phyloP scores from a whole-genome alignment of 2,329 filamentous ascomycete species.

The Onygenales sp. region DNA sequence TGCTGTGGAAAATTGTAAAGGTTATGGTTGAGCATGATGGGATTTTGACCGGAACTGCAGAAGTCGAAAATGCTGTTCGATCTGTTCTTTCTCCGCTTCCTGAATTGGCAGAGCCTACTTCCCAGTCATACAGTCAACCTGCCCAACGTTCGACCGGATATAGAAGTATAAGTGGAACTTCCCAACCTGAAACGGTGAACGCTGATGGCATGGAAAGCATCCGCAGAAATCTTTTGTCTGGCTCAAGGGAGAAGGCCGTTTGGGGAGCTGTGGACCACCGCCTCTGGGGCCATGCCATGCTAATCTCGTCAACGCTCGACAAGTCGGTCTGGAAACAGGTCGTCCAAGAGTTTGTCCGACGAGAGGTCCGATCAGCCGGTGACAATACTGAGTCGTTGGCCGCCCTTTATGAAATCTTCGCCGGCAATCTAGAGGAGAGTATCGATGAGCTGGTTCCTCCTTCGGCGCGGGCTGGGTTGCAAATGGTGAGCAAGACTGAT shows the following conservation, averaged over 20 bases:
- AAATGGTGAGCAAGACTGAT: constrained; percentile 68
- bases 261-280: constrained; percentile 90
- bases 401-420: constrained; percentile 85
- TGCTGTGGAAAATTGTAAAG: constrained; percentile 80
- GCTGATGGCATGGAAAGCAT: constrained; percentile 6
- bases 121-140: constrained; percentile 14
- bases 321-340: constrained; percentile 77
- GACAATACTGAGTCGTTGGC: constrained; percentile 79
- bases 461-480: constrained; percentile 82
- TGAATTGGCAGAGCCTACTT: constrained; percentile 22
- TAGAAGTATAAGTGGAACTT: constrained; percentile 17
- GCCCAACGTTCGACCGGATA: constrained; percentile 27
- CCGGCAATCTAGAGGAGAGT: constrained; percentile 87
- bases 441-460: constrained; percentile 91
- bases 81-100: constrained; percentile 59
- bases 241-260: constrained; percentile 81
- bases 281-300: constrained; percentile 91
- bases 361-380: constrained; percentile 77
- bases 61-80: constrained; percentile 65
- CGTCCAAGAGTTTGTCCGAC: constrained; percentile 86
- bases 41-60: constrained; percentile 59
- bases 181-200: constrained; percentile 7
- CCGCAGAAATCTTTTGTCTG: constrained; percentile 50
- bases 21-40: constrained; percentile 83
- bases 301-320: constrained; percentile 74